A percentile compares a stretch with the other conserved stretches of the same genome.
These are phyloP conservation scores for Achaetomium macrosporum DNA, from an alignment of 2,329 filamentous ascomycete genomes.

Conservation along the genomic window DNA sequence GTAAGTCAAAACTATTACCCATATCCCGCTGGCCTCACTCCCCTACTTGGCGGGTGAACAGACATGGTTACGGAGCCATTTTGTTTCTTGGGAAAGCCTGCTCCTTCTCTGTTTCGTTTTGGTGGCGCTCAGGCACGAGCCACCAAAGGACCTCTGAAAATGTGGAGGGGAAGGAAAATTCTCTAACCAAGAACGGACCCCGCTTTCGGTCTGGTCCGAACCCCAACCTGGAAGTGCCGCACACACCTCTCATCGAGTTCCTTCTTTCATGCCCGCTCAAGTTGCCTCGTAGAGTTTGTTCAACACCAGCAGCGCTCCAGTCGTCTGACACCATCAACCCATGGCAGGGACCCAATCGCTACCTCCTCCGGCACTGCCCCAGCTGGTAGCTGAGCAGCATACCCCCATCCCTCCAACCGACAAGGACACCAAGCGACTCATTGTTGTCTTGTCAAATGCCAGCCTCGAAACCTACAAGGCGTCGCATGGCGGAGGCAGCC, in stretches of 20 bases:
- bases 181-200: conserved; percentile 10
- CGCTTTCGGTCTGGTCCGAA: conserved; percentile 9
- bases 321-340: conserved; percentile 16
- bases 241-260: background rate
- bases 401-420: conserved; percentile 76
- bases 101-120: background rate
- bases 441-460: conserved; percentile 94
- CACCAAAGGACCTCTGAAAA: background rate
- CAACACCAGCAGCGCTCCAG: background rate
- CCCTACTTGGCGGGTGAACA: background rate
- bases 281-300: background rate
- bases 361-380: conserved; percentile 82
- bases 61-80: background rate
- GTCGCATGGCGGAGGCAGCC: conserved; percentile 63
- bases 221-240: background rate
- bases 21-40: background rate
- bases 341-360: conserved; percentile 83
- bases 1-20: conserved; percentile 22
- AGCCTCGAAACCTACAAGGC: conserved; percentile 97
- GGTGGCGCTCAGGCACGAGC: background rate
- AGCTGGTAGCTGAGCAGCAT: conserved; percentile 90
- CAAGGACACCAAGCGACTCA: conserved; percentile 85
- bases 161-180: conserved; percentile 3
- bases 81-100: background rate
- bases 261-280: background rate